Evolutionary conservation across 2,329 filamentous ascomycete genomes (phyloP).

Genomic region (Stromatinia cepivora): DNA sequence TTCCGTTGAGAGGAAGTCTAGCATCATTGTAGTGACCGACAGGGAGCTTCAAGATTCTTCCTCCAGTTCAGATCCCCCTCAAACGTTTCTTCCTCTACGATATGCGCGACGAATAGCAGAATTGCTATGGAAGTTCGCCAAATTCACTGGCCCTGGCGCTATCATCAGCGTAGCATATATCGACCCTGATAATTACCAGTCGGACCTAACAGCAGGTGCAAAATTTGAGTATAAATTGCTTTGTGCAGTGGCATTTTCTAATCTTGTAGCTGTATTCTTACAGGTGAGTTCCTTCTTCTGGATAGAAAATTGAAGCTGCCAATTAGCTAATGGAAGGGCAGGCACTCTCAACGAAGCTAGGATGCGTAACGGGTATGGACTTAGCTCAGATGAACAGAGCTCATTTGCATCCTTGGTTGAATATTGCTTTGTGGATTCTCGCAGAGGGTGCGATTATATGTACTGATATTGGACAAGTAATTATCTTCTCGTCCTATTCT

Average conservation of each 20-base stretch:
- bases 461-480: constrained; percentile 32
- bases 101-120: not conserved
- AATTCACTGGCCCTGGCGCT: constrained; percentile 52
- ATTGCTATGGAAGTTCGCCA: constrained; percentile 41
- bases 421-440: constrained; percentile 52
- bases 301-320: too few relatives aligned
- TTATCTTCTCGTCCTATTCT: not conserved
- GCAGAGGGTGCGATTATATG: constrained; percentile 48
- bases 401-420: constrained; percentile 53
- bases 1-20: not conserved
- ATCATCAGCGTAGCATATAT: constrained; percentile 42
- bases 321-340: not conserved
- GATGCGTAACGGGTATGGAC: constrained; percentile 53
- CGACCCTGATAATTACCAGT: constrained; percentile 53
- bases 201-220: constrained; percentile 54
- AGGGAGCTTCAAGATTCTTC: not conserved
- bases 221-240: constrained; percentile 53
- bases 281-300: not conserved
- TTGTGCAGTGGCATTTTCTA: constrained; percentile 56
- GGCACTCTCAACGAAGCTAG: constrained; percentile 38
- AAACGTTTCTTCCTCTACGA: not conserved
- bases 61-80: not conserved
- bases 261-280: constrained; percentile 52
- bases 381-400: constrained; percentile 53
- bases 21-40: not conserved